phyloP scores from a whole-genome alignment of 1,284 basidiomycete genomes.

The Chalciporus sp. region DNA sequence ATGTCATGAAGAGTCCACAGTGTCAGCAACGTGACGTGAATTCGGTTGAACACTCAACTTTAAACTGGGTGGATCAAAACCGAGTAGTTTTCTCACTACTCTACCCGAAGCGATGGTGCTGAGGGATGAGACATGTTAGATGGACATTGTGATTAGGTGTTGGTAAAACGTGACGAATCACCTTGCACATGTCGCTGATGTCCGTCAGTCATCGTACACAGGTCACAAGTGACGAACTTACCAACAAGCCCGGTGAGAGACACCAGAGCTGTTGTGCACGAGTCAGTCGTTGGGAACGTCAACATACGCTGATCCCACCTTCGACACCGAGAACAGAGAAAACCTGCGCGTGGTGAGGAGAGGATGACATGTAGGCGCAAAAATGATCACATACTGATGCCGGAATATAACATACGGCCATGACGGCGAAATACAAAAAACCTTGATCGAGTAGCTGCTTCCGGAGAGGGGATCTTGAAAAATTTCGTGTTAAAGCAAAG shows the following conservation, averaged over 20 bases:
- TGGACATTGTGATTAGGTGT: not conserved
- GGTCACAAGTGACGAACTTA: not conserved
- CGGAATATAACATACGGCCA: slow-evolving; percentile 11
- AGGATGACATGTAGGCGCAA: too few relatives aligned
- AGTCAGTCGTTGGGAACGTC: not conserved
- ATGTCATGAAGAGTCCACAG: too few relatives aligned
- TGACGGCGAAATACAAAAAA: slow-evolving; percentile 20
- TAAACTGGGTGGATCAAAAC: not conserved
- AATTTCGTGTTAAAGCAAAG: slow-evolving; percentile 11
- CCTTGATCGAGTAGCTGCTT: slow-evolving; percentile 21
- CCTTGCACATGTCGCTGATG: slow-evolving; percentile 17
- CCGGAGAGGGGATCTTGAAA: slow-evolving; percentile 17
- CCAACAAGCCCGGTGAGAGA: slow-evolving; percentile 1
- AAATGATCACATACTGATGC: slow-evolving; percentile 11
- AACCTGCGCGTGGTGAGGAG: slow-evolving; percentile 8
- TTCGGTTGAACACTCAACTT: slow-evolving; percentile 4
- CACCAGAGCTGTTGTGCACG: slow-evolving; percentile 3
- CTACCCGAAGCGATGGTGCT: slow-evolving; percentile 21
- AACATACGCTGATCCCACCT: not conserved
- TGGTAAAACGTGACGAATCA: not conserved
- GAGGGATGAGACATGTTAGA: not conserved
- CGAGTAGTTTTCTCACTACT: slow-evolving; percentile 18
- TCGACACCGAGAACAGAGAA: slow-evolving; percentile 8
- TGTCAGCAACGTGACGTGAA: slow-evolving; percentile 3
- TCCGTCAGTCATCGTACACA: not conserved